Evolutionary conservation across 768 basidiomycete species (phyloP).

Genomic region (Suillus decipiens): DNA sequence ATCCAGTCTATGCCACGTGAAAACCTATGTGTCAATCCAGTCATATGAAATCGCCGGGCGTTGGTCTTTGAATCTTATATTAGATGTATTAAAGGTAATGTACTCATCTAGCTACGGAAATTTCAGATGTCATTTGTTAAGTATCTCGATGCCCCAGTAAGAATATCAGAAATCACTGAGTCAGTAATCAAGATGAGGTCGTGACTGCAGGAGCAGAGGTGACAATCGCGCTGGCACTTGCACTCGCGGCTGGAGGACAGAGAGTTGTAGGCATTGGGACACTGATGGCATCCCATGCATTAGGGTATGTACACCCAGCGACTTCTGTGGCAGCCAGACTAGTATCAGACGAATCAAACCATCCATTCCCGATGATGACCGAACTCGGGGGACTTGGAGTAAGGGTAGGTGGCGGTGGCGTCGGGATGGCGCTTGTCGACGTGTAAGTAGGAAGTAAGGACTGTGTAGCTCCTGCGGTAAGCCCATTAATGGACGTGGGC

Average conservation of each 20-base stretch:
- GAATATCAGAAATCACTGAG: not conserved
- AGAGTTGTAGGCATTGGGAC: constrained; percentile 47
- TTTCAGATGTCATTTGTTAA: too few relatives aligned
- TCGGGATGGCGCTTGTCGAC: constrained; percentile 55
- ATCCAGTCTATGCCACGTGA: not conserved
- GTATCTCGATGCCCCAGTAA: not conserved
- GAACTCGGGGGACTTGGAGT: constrained; percentile 40
- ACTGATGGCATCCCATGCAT: constrained; percentile 61
- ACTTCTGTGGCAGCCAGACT: constrained; percentile 56
- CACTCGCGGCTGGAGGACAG: constrained; percentile 32
- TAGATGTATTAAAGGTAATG: not conserved
- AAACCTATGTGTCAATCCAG: not conserved
- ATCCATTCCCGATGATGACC: constrained; percentile 52
- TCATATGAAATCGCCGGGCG: not conserved
- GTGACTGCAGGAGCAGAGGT: constrained; percentile 11
- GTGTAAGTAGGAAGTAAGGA: constrained; percentile 63
- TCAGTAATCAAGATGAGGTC: not conserved
- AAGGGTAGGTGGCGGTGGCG: constrained; percentile 56
- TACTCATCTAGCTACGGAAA: not conserved
- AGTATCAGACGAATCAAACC: constrained; percentile 57
- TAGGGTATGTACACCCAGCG: constrained; percentile 64
- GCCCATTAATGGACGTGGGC: constrained; percentile 49
- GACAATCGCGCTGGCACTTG: not conserved
- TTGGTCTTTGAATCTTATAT: not conserved
- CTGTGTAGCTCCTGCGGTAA: constrained; percentile 37